Evolutionary conservation across 768 basidiomycete species (phyloP).

Genomic region (Boletus vermiculosoides): DNA sequence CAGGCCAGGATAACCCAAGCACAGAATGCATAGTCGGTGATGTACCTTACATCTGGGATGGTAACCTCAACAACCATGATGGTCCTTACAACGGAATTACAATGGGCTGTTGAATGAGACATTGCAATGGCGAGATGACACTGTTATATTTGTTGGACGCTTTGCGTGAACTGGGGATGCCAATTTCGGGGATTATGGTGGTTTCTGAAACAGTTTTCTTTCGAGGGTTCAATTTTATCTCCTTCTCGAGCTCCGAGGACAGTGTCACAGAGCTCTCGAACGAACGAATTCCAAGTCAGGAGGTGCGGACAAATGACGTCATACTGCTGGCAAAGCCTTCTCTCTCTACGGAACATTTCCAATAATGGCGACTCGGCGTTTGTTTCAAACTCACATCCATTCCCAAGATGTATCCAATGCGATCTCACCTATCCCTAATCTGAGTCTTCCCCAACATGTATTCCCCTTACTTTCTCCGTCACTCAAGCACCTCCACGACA

Average conservation of each 20-base stretch:
- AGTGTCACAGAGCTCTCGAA: too few species aligned
- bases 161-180: not conserved
- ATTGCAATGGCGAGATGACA: not conserved
- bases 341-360: not conserved
- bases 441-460: too few species aligned
- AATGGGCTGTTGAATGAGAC: conserved; percentile 26
- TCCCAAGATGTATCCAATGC: not conserved
- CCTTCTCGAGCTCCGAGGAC: not conserved
- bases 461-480: too few species aligned
- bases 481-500: too few species aligned
- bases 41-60: conserved; percentile 42
- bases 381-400: not conserved
- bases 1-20: conserved; percentile 59
- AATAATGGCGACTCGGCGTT: not conserved
- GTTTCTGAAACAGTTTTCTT: not conserved
- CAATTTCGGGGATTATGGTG: not conserved
- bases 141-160: not conserved
- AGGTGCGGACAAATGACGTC: not conserved
- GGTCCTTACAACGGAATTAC: conserved; percentile 36
- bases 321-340: not conserved
- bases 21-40: conserved; percentile 25
- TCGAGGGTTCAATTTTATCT: too few species aligned
- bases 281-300: too few species aligned
- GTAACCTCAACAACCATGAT: conserved; percentile 44
- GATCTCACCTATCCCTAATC: too few species aligned